A percentile compares a stretch with the other conserved stretches of the same genome.
These are phyloP conservation scores for Wickerhamiella infanticola DNA, from an alignment of 1,139 yeast genomes.

Conservation along the genomic window DNA sequence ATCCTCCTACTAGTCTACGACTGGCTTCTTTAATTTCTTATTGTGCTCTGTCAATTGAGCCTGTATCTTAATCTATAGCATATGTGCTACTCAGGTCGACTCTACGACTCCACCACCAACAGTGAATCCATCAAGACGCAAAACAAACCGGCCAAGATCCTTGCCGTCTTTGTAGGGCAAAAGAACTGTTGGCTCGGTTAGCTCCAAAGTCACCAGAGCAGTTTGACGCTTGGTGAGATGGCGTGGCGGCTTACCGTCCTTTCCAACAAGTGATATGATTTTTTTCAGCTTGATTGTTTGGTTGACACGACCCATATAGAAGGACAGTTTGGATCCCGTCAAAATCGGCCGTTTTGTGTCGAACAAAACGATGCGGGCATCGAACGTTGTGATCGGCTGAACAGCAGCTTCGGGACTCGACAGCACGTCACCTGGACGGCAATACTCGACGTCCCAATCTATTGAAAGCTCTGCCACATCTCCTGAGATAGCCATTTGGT, in stretches of 20 bases:
- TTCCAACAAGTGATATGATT: conserved; percentile 37
- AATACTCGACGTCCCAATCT: conserved; percentile 34
- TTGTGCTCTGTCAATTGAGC: not conserved
- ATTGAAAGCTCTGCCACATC: conserved; percentile 37
- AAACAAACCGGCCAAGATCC: conserved; percentile 63
- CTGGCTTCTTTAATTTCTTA: conserved; percentile 29
- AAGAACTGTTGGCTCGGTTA: conserved; percentile 32
- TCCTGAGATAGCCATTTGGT: conserved; percentile 12
- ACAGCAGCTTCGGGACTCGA: conserved; percentile 37
- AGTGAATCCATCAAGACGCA: conserved; percentile 74
- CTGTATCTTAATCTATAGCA: no score
- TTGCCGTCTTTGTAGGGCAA: conserved; percentile 43
- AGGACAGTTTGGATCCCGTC: conserved; percentile 67
- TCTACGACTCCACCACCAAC: conserved; percentile 73
- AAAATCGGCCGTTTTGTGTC: conserved; percentile 59
- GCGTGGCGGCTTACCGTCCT: conserved; percentile 31
- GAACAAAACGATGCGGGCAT: conserved; percentile 46
- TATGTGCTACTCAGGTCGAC: not conserved
- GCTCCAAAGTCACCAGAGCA: conserved; percentile 55
- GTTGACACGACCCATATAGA: conserved; percentile 69
- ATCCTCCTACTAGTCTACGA: conserved; percentile 49
- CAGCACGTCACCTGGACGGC: conserved; percentile 62
- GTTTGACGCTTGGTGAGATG: conserved; percentile 61
- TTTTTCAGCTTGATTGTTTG: conserved; percentile 56
- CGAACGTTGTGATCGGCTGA: conserved; percentile 34